These are phyloP conservation scores for Lactifluus pinguis DNA, from an alignment of 768 basidiomycete species.

Conservation along the genomic window DNA sequence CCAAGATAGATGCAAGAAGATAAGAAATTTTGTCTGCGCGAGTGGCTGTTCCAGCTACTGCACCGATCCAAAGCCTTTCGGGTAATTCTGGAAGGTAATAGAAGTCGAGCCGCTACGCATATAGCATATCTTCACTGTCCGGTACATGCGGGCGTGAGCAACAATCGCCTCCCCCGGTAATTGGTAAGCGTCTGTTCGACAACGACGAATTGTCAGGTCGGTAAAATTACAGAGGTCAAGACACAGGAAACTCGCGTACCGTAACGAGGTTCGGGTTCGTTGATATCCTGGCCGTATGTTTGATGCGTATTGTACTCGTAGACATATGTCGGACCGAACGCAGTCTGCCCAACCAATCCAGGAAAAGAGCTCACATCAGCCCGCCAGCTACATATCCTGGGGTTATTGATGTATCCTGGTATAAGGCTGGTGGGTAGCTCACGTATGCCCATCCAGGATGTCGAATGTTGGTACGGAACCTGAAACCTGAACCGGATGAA, in stretches of 20 bases:
- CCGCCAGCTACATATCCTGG: constrained; percentile 41
- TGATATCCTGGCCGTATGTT: constrained; percentile 50
- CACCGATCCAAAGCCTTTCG: constrained; percentile 55
- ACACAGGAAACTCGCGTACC: constrained; percentile 26
- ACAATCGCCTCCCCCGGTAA: constrained; percentile 62
- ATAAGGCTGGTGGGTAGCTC: constrained; percentile 23
- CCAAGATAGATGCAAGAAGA: no score
- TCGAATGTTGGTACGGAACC: constrained; percentile 49
- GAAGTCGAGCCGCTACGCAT: constrained; percentile 63
- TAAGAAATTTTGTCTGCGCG: no score
- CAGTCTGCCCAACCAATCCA: constrained; percentile 45
- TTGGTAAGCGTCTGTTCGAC: constrained; percentile 48
- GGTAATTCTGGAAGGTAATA: constrained; percentile 52
- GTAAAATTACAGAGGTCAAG: neutral
- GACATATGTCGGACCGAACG: constrained; percentile 50
- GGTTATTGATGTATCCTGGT: neutral
- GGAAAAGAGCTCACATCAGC: constrained; percentile 52
- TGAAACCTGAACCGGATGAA: neutral
- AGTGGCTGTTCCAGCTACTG: constrained; percentile 23
- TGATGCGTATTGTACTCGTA: constrained; percentile 64
- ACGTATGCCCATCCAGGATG: constrained; percentile 71
- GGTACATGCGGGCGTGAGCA: constrained; percentile 46
- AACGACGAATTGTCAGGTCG: neutral
- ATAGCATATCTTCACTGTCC: constrained; percentile 68
- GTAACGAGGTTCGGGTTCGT: constrained; percentile 46